A percentile compares a stretch with the other conserved stretches of the same genome.
Evolutionary conservation across 2,329 filamentous ascomycete species (phyloP).

Genomic region (Leptographium lundbergii): DNA sequence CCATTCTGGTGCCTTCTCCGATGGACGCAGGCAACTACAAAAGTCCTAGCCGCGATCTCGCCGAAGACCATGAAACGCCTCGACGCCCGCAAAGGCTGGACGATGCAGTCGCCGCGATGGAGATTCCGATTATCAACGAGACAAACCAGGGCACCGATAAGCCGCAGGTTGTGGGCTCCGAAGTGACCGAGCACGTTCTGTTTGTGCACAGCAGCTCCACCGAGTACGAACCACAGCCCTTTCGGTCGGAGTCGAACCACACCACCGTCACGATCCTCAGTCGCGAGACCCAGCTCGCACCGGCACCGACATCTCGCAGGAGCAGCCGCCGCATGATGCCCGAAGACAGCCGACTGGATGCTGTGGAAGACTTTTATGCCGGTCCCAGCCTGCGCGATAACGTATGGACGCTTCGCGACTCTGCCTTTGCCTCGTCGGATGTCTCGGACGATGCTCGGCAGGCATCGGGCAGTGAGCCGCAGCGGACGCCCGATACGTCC

Average conservation of each 20-base stretch:
- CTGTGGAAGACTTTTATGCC: constrained; percentile 20
- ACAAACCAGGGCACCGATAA: not conserved
- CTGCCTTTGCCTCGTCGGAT: constrained; percentile 20
- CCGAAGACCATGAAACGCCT: not conserved
- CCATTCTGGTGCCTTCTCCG: not conserved
- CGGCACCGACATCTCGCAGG: not conserved
- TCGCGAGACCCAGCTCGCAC: constrained; percentile 24
- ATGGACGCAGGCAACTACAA: not conserved
- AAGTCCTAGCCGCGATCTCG: not conserved
- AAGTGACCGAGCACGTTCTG: not conserved
- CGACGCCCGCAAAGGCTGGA: not conserved
- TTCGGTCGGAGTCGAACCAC: constrained; percentile 24
- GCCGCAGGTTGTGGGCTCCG: not conserved
- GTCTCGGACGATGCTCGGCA: constrained; percentile 17
- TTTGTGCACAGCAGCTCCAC: not conserved
- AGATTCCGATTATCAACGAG: not conserved
- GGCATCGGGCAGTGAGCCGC: constrained; percentile 14
- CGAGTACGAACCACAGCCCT: constrained; percentile 28
- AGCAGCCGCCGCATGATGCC: not conserved
- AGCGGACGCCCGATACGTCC: constrained; percentile 24
- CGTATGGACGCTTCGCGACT: constrained; percentile 20
- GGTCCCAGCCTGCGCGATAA: constrained; percentile 21
- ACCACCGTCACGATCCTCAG: constrained; percentile 38
- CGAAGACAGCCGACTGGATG: constrained; percentile 12
- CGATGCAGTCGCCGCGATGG: not conserved